Evolutionary conservation across 164 flowering plant genomes (phyloP).

Genomic region (Akebia trifoliata): DNA sequence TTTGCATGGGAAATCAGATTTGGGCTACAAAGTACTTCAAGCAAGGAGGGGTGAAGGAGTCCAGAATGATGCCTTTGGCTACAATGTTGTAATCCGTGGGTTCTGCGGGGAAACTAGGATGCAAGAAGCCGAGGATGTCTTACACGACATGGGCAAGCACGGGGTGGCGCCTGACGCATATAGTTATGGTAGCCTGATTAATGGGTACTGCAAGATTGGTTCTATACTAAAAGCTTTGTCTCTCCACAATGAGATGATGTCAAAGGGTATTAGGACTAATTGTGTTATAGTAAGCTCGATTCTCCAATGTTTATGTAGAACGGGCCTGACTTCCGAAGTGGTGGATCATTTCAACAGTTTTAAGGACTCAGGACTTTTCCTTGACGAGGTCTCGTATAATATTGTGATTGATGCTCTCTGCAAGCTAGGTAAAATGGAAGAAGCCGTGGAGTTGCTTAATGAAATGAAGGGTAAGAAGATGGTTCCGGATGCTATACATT

Average conservation of each 20-base stretch:
- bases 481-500: slow-evolving; percentile 54
- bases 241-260: slow-evolving; percentile 41
- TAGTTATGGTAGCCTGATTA: slow-evolving; percentile 42
- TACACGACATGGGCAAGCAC: slow-evolving; percentile 42
- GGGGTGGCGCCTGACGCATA: slow-evolving; percentile 41
- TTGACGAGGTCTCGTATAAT: slow-evolving; percentile 53
- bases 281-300: slow-evolving; percentile 45
- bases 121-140: slow-evolving; percentile 51
- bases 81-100: slow-evolving; percentile 52
- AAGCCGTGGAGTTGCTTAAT: slow-evolving; percentile 44
- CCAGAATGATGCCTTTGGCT: slow-evolving; percentile 38
- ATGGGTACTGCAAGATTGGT: slow-evolving; percentile 39
- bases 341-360: slow-evolving; percentile 33
- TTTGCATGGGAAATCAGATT: slow-evolving; percentile 23
- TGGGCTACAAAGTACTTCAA: slow-evolving; percentile 41
- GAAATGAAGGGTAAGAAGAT: slow-evolving; percentile 50
- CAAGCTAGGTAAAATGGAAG: slow-evolving; percentile 50
- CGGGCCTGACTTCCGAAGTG: slow-evolving; percentile 37
- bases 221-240: slow-evolving; percentile 37
- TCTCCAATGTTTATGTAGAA: slow-evolving; percentile 49
- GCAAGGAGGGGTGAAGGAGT: slow-evolving; percentile 21
- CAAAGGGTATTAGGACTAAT: slow-evolving; percentile 53
- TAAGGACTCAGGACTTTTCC: slow-evolving; percentile 39
- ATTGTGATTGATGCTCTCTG: slow-evolving; percentile 55
- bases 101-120: slow-evolving; percentile 52